Evolutionary conservation across 2,329 filamentous ascomycete genomes (phyloP), one percentile per base, ranked within the genome.

Genomic region (Colletotrichum eleusines): DNA sequence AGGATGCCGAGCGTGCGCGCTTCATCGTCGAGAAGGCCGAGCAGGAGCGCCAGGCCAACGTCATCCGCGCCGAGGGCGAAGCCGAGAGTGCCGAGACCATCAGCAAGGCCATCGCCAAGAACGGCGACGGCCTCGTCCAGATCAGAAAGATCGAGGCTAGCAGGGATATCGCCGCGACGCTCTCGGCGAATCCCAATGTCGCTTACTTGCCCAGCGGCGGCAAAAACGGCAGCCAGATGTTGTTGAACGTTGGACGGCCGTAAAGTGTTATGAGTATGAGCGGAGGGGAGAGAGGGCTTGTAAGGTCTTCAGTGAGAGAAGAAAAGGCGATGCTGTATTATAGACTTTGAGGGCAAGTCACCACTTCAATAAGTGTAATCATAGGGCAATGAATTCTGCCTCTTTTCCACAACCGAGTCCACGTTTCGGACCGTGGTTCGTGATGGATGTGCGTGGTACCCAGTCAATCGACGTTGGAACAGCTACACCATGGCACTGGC

Each of bases 11-110:
- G 88, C 90, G 96, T 75, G 96, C 96, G 59, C 90, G 96, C 75
- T 99, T 99, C 87, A 97, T 99, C 76, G 96, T 99, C 81, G 96
- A 99, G 89, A 94, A 94, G 82, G 96, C 96, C 72, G 96, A 99
- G 89, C 96, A 99, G 87, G 96, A 99, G 86, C 89, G 96, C 78
- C 96, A 99, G 85, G 96, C 96, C 76, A 98, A 96, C 84, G 96
- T 99, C 78, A 99, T 99, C 83, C 90, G 96, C 67, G 96, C 96
- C 63, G 96, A 99, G 88, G 96, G 96, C 80, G 96, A 99, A 84
- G 95, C 95, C 75, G 95, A 98, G 88, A 94, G 92, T 77, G 96
- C 96, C 59, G 96, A 99, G 66, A 97, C 94, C 74, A 98, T 99
- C 81, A 92, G 90, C 84, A 96, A 92, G 85, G 95, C 95, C 26